Conservation (phyloP, 1,284 basidiomycete species). For the Xerocomus nothofagi region DNA sequence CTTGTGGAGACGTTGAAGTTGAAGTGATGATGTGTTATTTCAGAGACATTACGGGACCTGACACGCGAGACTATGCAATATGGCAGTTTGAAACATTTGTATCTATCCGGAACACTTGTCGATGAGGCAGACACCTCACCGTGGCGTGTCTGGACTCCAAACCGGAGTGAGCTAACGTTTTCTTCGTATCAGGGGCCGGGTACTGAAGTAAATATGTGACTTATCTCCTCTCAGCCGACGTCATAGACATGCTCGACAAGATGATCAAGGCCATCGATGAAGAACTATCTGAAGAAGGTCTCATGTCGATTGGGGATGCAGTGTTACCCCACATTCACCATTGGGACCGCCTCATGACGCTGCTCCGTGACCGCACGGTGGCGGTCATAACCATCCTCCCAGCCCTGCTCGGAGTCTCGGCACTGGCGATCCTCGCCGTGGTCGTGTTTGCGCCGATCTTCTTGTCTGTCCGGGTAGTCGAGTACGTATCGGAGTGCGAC, state of each 20-base stretch:
- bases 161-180: conserved; percentile 12
- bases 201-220: not conserved
- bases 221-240: conserved; percentile 15
- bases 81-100: conserved; percentile 20
- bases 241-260: conserved; percentile 25
- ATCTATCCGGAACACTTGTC: conserved; percentile 20
- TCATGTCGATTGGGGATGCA: conserved; percentile 20
- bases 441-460: too few species aligned
- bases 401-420: conserved; percentile 18
- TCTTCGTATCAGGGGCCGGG: not conserved
- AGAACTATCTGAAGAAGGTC: conserved; percentile 21
- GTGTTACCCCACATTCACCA: conserved; percentile 21
- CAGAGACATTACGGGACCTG: conserved; percentile 16
- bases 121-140: conserved; percentile 14
- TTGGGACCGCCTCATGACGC: conserved; percentile 13
- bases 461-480: conserved; percentile 8
- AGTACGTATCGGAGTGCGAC: conserved; percentile 16
- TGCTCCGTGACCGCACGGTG: conserved; percentile 6
- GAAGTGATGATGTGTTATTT: not conserved
- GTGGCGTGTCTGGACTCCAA: conserved; percentile 23
- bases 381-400: conserved; percentile 12
- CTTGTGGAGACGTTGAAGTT: not conserved
- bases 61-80: conserved; percentile 17
- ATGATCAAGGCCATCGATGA: conserved; percentile 26
- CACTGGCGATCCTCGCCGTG: conserved; percentile 13